Base-by-base conservation (phyloP, 371 early-diverging fungal species). In the Parasitella parasitica region DNA sequence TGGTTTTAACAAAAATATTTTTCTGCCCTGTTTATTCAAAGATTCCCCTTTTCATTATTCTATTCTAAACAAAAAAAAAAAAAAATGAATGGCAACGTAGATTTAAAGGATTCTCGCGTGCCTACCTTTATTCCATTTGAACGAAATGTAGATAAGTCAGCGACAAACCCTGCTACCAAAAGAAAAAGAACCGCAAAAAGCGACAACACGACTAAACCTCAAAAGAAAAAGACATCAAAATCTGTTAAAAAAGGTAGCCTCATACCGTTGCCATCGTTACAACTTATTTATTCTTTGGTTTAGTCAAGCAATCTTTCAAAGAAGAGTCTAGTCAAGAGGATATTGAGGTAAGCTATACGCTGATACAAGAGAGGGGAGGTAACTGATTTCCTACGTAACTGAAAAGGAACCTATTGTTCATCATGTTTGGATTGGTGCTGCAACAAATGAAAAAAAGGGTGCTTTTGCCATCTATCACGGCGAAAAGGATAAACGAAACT, bases 341-440 rank as follows among this genome's bases (percentile, higher is more conserved):
- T 24, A 6, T 2, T 18, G 26, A 36, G 36, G 16, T 30, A 20
- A 28, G 38, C 32, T 27, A 32, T 32, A 32, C 11, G 11, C n/a
- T 22, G 43, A 20, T 22, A 9, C 43, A 20, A 4, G 1, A 20
- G 18, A 39, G 39, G 7, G 39, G 18, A 2, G 16, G 18, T 6
- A 22, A 16, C 6, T 9, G 18, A 43, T 18, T 20, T 4, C 43
- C 4, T 36, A 32, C 11, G 34, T 48, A 11, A 20, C 39, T 20
- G 1, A 3, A 43, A 43, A 39, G 60, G 34, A 60, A 24, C 39
- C 41, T 15, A 4, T 5, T 36, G 18, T 16, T 18, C 39, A 51
- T 15, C 55, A 59, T 16, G 27, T 67, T 8, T 67, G 67, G 67
- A 34, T 67, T 34, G 67, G 67, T 39, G 67, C 59, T 20, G 46